These are phyloP conservation scores for Metschnikowia kunwiensis DNA, from an alignment of 805 yeast genomes.

Conservation along the genomic window DNA sequence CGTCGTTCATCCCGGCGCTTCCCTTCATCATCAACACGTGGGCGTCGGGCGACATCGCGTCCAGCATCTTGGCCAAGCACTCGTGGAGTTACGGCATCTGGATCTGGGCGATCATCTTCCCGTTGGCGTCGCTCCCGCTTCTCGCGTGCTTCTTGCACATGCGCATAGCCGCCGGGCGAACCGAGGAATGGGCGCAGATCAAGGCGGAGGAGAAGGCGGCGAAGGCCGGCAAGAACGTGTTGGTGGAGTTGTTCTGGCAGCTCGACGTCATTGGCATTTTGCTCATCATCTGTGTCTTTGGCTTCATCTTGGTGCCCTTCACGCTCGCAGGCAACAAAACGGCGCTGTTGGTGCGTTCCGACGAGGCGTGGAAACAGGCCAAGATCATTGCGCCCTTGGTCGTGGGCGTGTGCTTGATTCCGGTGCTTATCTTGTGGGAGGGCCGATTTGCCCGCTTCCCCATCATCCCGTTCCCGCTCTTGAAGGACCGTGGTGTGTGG, in stretches of 20 bases:
- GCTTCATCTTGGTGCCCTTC: slow-evolving; percentile 67
- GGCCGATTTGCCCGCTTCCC: slow-evolving; percentile 54
- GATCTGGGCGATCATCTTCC: slow-evolving; percentile 78
- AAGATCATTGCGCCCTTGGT: slow-evolving; percentile 67
- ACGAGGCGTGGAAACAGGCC: slow-evolving; percentile 53
- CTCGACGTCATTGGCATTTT: slow-evolving; percentile 63
- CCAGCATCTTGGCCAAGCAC: slow-evolving; percentile 45
- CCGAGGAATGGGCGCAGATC: slow-evolving; percentile 48
- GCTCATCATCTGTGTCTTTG: slow-evolving; percentile 53
- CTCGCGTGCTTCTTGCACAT: slow-evolving; percentile 52
- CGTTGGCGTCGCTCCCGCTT: slow-evolving; percentile 61
- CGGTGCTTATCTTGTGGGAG: slow-evolving; percentile 63
- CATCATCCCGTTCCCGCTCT: slow-evolving; percentile 54
- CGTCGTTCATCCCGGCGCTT: slow-evolving; percentile 62
- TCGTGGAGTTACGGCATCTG: slow-evolving; percentile 65
- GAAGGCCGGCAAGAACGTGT: slow-evolving; percentile 12
- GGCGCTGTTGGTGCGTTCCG: slow-evolving; percentile 21
- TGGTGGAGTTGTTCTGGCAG: slow-evolving; percentile 52
- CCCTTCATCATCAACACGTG: slow-evolving; percentile 78
- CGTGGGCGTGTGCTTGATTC: slow-evolving; percentile 59
- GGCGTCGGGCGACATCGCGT: slow-evolving; percentile 61
- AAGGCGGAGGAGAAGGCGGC: slow-evolving; percentile 37
- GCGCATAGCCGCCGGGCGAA: slow-evolving; percentile 50
- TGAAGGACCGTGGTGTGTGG: slow-evolving; percentile 73
- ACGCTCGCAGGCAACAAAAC: slow-evolving; percentile 59